Base-by-base conservation (phyloP, 768 basidiomycete species). In the Mycena haematopus region DNA sequence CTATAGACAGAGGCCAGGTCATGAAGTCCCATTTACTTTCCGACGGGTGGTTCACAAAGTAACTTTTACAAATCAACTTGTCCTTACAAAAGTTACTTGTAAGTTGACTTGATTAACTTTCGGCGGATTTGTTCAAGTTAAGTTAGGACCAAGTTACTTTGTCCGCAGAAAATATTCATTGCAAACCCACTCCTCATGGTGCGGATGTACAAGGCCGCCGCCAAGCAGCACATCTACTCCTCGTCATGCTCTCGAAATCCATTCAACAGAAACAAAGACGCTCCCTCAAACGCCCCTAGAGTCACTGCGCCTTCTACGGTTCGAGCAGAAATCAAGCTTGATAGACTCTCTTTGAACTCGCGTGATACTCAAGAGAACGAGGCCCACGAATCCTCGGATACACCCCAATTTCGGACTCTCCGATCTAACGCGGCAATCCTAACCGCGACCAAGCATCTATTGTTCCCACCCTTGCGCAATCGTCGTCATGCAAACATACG, bases 1-100 rank as follows among this genome's bases (percentile, higher is more conserved):
- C 15, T 31, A 25, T 11, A 62, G 61, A 52, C 24, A 3, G n/a
- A n/a, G 61, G 61, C 11, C 61, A 62, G 36, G 55, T 62, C 31
- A 62, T 62, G 29, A 62, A 57, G 31, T 8, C 61, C n/a, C 61
- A 56, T 21, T 42, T 62, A 19, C 61, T 62, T 21, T 27, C 35
- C 3, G 54, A 56, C 7, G n/a, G n/a, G n/a, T n/a, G n/a, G n/a
- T n/a, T n/a, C n/a, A n/a, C n/a, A n/a, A n/a, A n/a, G n/a, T n/a
- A n/a, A n/a, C n/a, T n/a, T n/a, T n/a, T n/a, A n/a, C n/a, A n/a
- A n/a, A n/a, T n/a, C n/a, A n/a, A n/a, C n/a, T n/a, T n/a, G n/a
- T n/a, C n/a, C n/a, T n/a, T n/a, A n/a, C n/a, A n/a, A n/a, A n/a
- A n/a, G n/a, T n/a, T n/a, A n/a, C n/a, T n/a, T n/a, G n/a, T n/a